phyloP scores from a whole-genome alignment of 768 basidiomycete species.

The Russula brevipes region DNA sequence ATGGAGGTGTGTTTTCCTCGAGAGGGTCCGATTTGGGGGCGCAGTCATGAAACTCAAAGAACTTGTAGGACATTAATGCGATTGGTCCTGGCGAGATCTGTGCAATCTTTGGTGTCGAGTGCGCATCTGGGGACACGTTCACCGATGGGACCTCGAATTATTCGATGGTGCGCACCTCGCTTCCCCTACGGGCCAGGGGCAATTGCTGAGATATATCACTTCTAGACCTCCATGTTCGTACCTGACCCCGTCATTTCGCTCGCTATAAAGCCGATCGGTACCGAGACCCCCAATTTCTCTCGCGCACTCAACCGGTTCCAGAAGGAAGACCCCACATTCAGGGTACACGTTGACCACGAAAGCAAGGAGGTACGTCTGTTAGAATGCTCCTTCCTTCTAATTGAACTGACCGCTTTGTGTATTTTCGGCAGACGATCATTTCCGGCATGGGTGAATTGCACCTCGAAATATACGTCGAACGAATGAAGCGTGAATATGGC shows the following conservation, averaged over 20 bases:
- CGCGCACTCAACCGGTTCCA: slow-evolving; percentile 96
- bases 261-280: slow-evolving; percentile 84
- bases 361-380: slow-evolving; percentile 72
- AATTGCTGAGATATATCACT: background rate
- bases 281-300: slow-evolving; percentile 94
- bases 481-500: slow-evolving; percentile 97
- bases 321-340: slow-evolving; percentile 98
- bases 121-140: slow-evolving; percentile 96
- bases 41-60: background rate
- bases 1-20: slow-evolving; percentile 71
- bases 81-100: slow-evolving; percentile 99
- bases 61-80: slow-evolving; percentile 75
- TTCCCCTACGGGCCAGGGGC: background rate
- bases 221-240: slow-evolving; percentile 94
- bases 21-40: background rate
- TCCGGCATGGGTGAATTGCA: slow-evolving; percentile 99
- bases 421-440: slow-evolving; percentile 77
- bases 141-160: slow-evolving; percentile 85
- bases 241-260: slow-evolving; percentile 98
- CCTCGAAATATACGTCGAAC: slow-evolving; percentile 97
- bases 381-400: background rate
- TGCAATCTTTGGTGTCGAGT: slow-evolving; percentile 98
- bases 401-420: background rate
- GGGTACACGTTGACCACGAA: slow-evolving; percentile 90
- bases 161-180: slow-evolving; percentile 72